Percentiles rank a stretch among this genome's conserved stretches.
These are phyloP conservation scores for Diaporthe sp. DNA, from an alignment of 2,329 filamentous ascomycete genomes.

Conservation along the genomic window DNA sequence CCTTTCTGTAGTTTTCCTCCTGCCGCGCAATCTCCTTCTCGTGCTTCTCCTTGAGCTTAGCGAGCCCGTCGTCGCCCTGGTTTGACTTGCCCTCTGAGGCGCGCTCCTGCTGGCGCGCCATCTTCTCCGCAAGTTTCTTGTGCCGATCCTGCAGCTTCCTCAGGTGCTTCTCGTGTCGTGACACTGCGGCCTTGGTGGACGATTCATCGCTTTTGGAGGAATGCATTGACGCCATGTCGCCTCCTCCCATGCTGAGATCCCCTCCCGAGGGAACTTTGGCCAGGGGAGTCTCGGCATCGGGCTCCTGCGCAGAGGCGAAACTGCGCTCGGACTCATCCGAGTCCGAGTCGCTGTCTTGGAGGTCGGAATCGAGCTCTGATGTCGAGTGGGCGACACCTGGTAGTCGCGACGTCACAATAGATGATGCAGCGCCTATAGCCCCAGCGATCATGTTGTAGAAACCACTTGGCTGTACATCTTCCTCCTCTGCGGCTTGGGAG, in stretches of 20 bases:
- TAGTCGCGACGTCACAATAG: conserved; percentile 58
- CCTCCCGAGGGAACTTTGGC: conserved; percentile 21
- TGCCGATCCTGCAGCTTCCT: conserved; percentile 73
- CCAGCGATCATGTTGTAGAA: conserved; percentile 69
- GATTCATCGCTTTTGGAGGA: conserved; percentile 58
- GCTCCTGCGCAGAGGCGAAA: conserved; percentile 64
- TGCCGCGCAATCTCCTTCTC: conserved; percentile 74
- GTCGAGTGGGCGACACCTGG: conserved; percentile 50
- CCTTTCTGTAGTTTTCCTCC: conserved; percentile 74
- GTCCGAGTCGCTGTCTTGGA: conserved; percentile 51
- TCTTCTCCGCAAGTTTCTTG: conserved; percentile 73
- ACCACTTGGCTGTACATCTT: conserved; percentile 55
- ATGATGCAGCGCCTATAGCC: conserved; percentile 65
- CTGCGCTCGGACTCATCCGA: conserved; percentile 59
- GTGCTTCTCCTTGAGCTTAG: conserved; percentile 74
- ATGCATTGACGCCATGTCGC: conserved; percentile 44
- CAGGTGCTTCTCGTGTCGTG: conserved; percentile 73
- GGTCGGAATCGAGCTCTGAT: conserved; percentile 49
- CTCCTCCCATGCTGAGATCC: neutral
- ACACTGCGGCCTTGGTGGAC: conserved; percentile 44
- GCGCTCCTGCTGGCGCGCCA: conserved; percentile 67
- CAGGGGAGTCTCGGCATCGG: conserved; percentile 47
- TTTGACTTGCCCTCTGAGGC: conserved; percentile 52
- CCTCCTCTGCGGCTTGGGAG: conserved; percentile 32
- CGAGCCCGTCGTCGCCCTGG: conserved; percentile 57